Evolutionary conservation across 208 protist species (phyloP), one percentile per base, ranked within the genome.

Genomic region (Trypanosoma vivax): DNA sequence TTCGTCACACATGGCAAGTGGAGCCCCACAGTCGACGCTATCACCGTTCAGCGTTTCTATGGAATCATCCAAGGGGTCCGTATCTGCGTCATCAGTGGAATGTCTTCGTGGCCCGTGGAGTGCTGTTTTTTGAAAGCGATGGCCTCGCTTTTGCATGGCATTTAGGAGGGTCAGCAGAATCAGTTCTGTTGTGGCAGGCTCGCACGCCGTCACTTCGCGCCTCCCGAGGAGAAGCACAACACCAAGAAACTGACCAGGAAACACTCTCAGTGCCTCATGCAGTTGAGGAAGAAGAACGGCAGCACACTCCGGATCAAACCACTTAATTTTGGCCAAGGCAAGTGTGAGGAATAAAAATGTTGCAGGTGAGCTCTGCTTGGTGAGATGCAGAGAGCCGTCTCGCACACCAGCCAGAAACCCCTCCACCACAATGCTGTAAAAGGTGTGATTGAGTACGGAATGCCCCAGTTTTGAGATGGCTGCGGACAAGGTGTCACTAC

Each of bases 331-430:
- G 14, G 70, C 62, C 27, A 89, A 60, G n/a, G 81, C 81, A 5
- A 79, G 62, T 3, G 63, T 74, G 23, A 89, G 60, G 46, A 89
- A 89, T 40, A 84, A 70, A 18, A 89, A 72, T 6, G 65, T 71
- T 14, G 63, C 54, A 21, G 64, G 31, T 23, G 58, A 75, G 34
- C 48, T 28, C n/a, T 37, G 58, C 18, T 41, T 66, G 37, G 38
- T 52, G 39, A 54, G 52, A 23, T 56, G 57, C n/a, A 62, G 47
- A 0, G 55, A 68, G n/a, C 57, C 57, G 21, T 46, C 34, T 24
- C 68, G 48, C 35, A 61, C 28, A 13, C 34, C 47, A 76, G 50
- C 59, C 13, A 78, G 31, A 11, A 88, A 48, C 0, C 53, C 42
- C 45, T 61, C 59, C 0, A 62, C 41, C 11, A 73, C 58, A 28